Base-by-base conservation (phyloP, 495 filamentous ascomycete species). In the Geopyxis carbonaria region DNA sequence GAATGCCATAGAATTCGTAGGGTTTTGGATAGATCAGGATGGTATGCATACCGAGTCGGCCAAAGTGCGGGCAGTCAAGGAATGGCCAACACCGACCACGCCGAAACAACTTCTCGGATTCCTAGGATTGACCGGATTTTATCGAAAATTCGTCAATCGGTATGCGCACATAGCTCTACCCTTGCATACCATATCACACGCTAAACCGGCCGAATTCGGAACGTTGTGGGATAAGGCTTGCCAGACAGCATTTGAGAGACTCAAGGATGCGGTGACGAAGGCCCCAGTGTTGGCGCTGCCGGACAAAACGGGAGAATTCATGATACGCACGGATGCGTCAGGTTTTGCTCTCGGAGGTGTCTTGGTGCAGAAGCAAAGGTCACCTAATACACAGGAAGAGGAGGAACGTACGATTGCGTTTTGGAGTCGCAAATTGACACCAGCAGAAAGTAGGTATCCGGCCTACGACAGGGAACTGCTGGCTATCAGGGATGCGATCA, bases 1-100 rank as follows among this genome's bases (percentile, higher is more conserved):
- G 14, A 45, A 36, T 24, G 42, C 55, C 43, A 43, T 59, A 19
- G 31, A 43, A 1, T 61, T 59, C 30, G 44, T 63, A 34, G 38
- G 48, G 31, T 55, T 52, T 44, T 51, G 56, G 31, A 46, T 58
- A 3, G 21, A 13, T 3, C 0, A 25, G 21, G 22, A 25, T 27
- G 35, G 35, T 2, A 13, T 38, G 4, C 3, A 24, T 6, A 38
- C 24, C 8, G 24, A 22, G 24, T 19, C 23, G 5, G 21, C 13
- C 9, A 38, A 38, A 23, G 19, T 38, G 3, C 15, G 13, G 21
- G 16, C 35, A 4, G 19, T 27, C 5, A 4, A 11, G 5, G 22
- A 38, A 5, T 38, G 35, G 35, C n/a, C 5, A n/a, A n/a, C n/a
- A 3, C 22, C 25, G 20, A 27, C 7, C 2, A 14, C 19, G 3